phyloP scores from a whole-genome alignment of 345 rosid genomes.

The Bruguiera parviflora region DNA sequence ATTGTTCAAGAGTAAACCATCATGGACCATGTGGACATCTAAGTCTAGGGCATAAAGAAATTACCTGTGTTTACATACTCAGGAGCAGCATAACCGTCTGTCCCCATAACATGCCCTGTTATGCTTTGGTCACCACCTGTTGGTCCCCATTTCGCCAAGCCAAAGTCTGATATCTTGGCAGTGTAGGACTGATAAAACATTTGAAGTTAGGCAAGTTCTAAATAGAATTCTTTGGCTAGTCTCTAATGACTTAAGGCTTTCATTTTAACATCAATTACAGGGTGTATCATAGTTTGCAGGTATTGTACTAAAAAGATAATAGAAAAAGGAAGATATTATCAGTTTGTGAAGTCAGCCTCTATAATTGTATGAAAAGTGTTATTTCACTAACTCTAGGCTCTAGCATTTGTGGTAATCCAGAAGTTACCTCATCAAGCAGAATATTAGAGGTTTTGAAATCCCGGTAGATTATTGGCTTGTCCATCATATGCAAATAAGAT shows the following conservation, averaged over 20 bases:
- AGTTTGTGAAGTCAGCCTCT: too few relatives aligned
- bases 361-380: too few relatives aligned
- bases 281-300: too few relatives aligned
- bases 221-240: too few relatives aligned
- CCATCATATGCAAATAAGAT: neutral
- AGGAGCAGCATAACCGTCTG: conserved; percentile 10
- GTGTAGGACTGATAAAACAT: conserved; percentile 1
- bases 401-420: too few relatives aligned
- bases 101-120: neutral
- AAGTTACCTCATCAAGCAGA: neutral
- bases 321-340: too few relatives aligned
- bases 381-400: too few relatives aligned
- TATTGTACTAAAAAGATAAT: too few relatives aligned
- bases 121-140: neutral
- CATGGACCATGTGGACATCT: neutral
- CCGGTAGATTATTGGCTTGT: conserved; percentile 1
- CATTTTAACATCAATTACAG: too few relatives aligned
- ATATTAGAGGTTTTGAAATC: conserved; percentile 2
- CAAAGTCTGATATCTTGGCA: conserved; percentile 20
- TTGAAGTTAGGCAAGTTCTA: too few relatives aligned
- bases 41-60: neutral
- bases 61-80: conserved; percentile 3
- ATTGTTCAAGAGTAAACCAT: neutral
- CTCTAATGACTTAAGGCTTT: too few relatives aligned
- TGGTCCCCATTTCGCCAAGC: conserved; percentile 11